Conservation (phyloP, 257 asterid genomes). For the Gentiana macrophylla region DNA sequence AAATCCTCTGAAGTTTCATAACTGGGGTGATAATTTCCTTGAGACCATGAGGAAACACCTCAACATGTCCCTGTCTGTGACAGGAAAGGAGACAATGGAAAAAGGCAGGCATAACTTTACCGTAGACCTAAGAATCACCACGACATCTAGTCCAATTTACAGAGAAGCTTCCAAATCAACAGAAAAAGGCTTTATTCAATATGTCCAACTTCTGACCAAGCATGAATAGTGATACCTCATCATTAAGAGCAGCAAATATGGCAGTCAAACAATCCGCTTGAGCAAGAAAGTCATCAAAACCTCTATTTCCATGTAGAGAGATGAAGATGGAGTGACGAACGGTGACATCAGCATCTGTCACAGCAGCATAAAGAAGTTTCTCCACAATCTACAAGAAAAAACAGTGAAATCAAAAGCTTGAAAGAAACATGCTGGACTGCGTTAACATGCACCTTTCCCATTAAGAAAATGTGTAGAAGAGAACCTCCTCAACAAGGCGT, state of each 20-base stretch:
- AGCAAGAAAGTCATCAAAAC: constrained; percentile 87
- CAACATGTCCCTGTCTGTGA: too few relatives aligned
- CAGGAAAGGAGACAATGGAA: too few relatives aligned
- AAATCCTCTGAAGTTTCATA: too few relatives aligned
- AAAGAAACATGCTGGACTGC: not conserved
- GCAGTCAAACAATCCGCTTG: constrained; percentile 98
- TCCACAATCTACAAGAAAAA: constrained; percentile 64
- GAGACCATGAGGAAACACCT: too few relatives aligned
- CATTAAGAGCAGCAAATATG: constrained; percentile 93
- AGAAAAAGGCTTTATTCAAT: too few relatives aligned
- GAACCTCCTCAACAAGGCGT: constrained; percentile 93
- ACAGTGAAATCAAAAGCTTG: not conserved
- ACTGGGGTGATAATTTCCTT: too few relatives aligned
- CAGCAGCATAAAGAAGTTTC: constrained; percentile 88
- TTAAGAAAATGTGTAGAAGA: constrained; percentile 1
- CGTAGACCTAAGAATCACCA: too few relatives aligned
- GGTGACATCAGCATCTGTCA: constrained; percentile 89
- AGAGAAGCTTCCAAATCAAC: too few relatives aligned
- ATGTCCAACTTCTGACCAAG: not conserved
- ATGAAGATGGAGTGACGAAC: constrained; percentile 85
- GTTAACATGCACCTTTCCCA: too few relatives aligned
- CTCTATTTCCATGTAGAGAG: constrained; percentile 66
- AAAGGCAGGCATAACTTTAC: too few relatives aligned
- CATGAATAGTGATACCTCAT: constrained; percentile 48
- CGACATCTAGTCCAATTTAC: too few relatives aligned